Base-by-base conservation (phyloP, 306 rosid species). In the Herpetospermum pedunculosum region DNA sequence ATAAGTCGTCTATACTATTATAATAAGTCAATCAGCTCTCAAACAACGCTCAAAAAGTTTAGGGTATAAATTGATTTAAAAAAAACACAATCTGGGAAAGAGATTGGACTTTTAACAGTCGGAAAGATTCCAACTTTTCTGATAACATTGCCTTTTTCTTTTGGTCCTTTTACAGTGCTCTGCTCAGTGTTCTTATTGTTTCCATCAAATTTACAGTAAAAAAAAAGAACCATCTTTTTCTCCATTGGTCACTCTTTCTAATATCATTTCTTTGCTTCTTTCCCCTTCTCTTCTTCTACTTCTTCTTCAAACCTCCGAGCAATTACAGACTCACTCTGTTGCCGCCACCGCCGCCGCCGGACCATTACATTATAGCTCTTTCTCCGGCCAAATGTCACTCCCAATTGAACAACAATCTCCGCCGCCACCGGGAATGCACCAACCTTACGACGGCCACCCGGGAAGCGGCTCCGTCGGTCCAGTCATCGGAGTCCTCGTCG, bases 51-150 rank as follows among this genome's bases (percentile, higher is more conserved):
- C n/a, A n/a, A n/a, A n/a, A n/a, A n/a, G n/a, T n/a, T n/a, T n/a
- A n/a, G n/a, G n/a, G n/a, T n/a, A n/a, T n/a, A n/a, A n/a, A n/a
- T n/a, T n/a, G n/a, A n/a, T n/a, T n/a, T n/a, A n/a, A n/a, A n/a
- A n/a, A n/a, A n/a, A n/a, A 28, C 41, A 70, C 37, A 28, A 46
- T 46, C 58, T 70, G 81, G 81, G 72, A 80, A 78, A 86, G 83
- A 77, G 76, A 72, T 81, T 67, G 54, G 79, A 82, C 85, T 82
- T 50, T 72, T 21, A 82, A 57, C 82, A 32, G 49, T 72, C 58
- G 65, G 46, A 76, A 81, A 81, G 88, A 85, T 87, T 87, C 95
- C 87, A 72, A 32, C 75, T 78, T 80, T 89, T 82, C 83, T 81
- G 67, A 48, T 77, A 16, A 63, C 77, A 9, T 73, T 85, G 77